Base-by-base conservation (phyloP, 2,329 filamentous ascomycete species). In the Xylariaceae sp. region DNA sequence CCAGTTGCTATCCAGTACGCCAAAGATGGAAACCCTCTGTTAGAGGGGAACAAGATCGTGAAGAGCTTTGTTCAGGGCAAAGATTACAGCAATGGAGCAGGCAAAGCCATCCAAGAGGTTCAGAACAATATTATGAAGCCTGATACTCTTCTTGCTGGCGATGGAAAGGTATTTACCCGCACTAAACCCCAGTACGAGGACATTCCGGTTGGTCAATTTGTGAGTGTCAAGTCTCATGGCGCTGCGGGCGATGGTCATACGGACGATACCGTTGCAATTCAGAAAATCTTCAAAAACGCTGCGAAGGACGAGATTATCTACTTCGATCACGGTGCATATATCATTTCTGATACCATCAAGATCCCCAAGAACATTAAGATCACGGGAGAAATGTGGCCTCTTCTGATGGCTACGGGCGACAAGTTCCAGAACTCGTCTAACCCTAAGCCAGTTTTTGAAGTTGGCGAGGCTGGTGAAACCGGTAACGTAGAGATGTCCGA, bases 401-500 rank as follows among this genome's bases (percentile, higher is more conserved):
- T 96, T 57, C 88, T 97, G 71, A 88, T 97, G 81, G 92, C 91
- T 21, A 83, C 86, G 44, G 92, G 92, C 47, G 68, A 75, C 65
- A 79, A 74, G 59, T 97, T 97, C 78, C 75, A 80, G 58, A 85
- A 96, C 70, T 79, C 87, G 71, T 74, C 77, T 61, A 90, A 92
- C 68, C 92, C 92, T 33, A 83, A 86, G 69, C 84, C 91, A n/a
- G 88, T 95, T 64, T 90, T 95, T 75, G 88, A 94, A 70, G 81
- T 97, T 53, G 93, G 93, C 42, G 75, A 89, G 66, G 74, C 82
- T 9, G 91, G 91, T 46, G 89, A 96, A 59, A 79, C 81, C 39
- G 93, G 92, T 58, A 79, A 80, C 23, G 89, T 96, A 41, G 92
- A 97, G 75, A 93, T 97, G 67, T 89, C 86, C 39, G 93, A 97